A percentile compares a stretch with the other conserved stretches of the same genome.
phyloP scores from a whole-genome alignment of 2,329 filamentous ascomycete species.

The Calonectria naviculata region DNA sequence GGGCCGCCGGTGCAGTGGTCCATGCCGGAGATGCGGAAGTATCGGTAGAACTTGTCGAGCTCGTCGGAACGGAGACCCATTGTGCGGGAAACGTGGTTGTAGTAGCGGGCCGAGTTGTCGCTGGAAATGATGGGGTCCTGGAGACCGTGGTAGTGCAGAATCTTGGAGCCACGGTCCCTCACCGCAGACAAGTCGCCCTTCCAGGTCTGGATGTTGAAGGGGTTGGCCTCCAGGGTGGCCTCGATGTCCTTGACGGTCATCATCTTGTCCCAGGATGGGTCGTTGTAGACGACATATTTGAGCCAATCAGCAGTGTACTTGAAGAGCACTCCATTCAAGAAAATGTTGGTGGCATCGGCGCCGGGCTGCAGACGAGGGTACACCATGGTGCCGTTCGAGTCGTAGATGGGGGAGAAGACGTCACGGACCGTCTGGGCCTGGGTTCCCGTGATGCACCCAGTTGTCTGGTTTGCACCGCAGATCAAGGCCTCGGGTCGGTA shows the following conservation, averaged over 20 bases:
- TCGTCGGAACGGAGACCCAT: conserved; percentile 42
- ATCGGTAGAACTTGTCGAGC: conserved; percentile 60
- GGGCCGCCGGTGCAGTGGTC: conserved; percentile 58
- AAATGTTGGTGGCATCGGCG: conserved; percentile 51
- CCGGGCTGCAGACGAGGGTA: conserved; percentile 18
- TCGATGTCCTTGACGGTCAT: conserved; percentile 51
- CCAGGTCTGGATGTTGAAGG: conserved; percentile 44
- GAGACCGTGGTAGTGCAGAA: conserved; percentile 57
- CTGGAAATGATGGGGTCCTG: conserved; percentile 55
- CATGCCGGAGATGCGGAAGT: conserved; percentile 62
- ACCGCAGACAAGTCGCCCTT: conserved; percentile 51
- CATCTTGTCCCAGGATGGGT: conserved; percentile 17
- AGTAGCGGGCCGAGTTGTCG: conserved; percentile 35
- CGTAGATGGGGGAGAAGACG: conserved; percentile 5
- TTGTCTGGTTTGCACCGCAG: conserved; percentile 55
- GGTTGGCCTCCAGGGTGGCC: conserved; percentile 17
- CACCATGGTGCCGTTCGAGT: conserved; percentile 49
- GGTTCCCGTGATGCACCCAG: conserved; percentile 9
- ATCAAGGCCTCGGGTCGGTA: conserved; percentile 53
- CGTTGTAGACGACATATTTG: conserved; percentile 23
- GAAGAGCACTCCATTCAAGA: conserved; percentile 47
- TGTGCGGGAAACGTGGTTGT: conserved; percentile 30
- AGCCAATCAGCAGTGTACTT: conserved; percentile 10
- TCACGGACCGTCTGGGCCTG: conserved; percentile 15
- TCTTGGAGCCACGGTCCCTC: conserved; percentile 51